Evolutionary conservation across 2,329 filamentous ascomycete genomes (phyloP), one percentile per base, ranked within the genome.

Genomic region (Fusarium liriodendri): DNA sequence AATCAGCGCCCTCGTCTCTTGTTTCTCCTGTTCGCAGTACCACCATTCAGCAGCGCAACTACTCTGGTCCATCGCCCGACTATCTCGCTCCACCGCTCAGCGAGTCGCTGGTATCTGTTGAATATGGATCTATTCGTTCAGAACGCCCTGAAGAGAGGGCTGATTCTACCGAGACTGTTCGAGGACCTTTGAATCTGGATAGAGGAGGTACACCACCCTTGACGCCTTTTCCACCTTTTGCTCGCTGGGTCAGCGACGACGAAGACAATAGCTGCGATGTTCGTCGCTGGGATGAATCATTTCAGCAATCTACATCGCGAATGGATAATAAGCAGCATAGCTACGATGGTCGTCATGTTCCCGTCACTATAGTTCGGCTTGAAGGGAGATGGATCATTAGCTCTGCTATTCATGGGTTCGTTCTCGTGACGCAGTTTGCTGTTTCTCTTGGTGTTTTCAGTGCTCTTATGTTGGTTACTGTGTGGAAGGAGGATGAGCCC

Each of bases 171-270:
- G 69, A 75, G 1, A 79, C 77, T 0, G 66, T 79, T 6, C 66
- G 72, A 32, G 72, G 72, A 5, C 70, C 76, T 6, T 40, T 42
- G 16, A 59, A 45, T 1, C n/a, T 33, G 20, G 71, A 75, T 2
- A 60, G 66, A 37, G 73, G 62, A 3, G 29, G 54, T 1, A 60
- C 67, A 7, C 74, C 76, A 4, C 79, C 79, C 0, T 63, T 80
- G 4, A 80, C 78, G 1, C 77, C 76, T 6, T 80, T 81, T 32
- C 79, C 79, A 1, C 77, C 76, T 6, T 80, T 81, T 32, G 78
- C 79, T 11, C 75, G 77, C 2, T 79, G 76, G 76, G 59, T 67
- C 1, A 65, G 67, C 10, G 72, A 69, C 7, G 67, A 72, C 3
- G 76, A 76, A 7, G 76, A 70, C 2, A 74, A 67, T 5, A 73